Percentiles rank a stretch among this genome's conserved stretches.
These are phyloP conservation scores for Achaetomium macrosporum DNA, from an alignment of 2,329 filamentous ascomycete species.

Conservation along the genomic window DNA sequence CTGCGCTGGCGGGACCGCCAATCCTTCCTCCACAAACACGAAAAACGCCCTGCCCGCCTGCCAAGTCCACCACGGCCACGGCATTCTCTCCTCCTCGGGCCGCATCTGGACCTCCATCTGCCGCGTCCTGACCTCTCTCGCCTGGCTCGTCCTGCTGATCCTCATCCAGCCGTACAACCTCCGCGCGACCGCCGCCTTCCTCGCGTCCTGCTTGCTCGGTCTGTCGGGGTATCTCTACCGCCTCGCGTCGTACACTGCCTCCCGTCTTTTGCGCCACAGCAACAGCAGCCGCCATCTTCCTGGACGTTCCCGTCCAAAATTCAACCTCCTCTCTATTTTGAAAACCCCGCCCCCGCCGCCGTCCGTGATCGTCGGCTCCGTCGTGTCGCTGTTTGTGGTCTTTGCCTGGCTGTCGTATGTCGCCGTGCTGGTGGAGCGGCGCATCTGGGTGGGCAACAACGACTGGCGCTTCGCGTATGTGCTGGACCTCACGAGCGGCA, in stretches of 20 bases:
- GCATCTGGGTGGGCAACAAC: constrained; percentile 23
- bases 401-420: constrained; percentile 13
- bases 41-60: background rate
- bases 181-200: constrained; percentile 2
- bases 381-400: constrained; percentile 1
- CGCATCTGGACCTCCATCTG: constrained; percentile 14
- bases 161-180: constrained; percentile 19
- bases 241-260: background rate
- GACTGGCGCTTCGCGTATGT: constrained; percentile 22
- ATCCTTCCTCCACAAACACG: background rate
- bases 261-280: background rate
- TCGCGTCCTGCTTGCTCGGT: constrained; percentile 1
- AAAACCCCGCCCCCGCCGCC: background rate
- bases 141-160: constrained; percentile 22
- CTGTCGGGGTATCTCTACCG: constrained; percentile 7
- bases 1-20: constrained; percentile 7
- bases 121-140: constrained; percentile 20
- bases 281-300: background rate
- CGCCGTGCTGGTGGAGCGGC: constrained; percentile 23
- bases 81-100: constrained; percentile 5
- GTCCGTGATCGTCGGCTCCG: constrained; percentile 5
- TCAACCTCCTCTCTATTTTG: no score
- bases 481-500: constrained; percentile 9
- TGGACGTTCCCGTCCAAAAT: no score
- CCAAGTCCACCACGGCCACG: constrained; percentile 15